A percentile compares a stretch with the other conserved stretches of the same genome.
Evolutionary conservation across 1,139 yeast genomes (phyloP).

Genomic region (Yamadazyma jaroonii): DNA sequence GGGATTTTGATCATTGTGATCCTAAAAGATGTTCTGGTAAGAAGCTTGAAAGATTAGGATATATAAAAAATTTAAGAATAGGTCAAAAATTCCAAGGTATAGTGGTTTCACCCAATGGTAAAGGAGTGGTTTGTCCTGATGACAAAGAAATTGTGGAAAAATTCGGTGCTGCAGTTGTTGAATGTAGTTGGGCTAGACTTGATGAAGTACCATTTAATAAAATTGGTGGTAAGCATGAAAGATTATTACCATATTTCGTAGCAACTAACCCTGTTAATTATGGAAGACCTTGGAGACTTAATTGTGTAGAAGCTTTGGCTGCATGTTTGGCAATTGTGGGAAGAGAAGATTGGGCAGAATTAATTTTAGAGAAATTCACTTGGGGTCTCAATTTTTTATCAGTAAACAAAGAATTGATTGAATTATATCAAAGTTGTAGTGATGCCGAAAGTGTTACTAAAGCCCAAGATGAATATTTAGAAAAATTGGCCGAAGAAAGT

Average conservation of each 20-base stretch:
- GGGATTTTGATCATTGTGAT: conserved; percentile 98
- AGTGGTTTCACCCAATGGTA: conserved; percentile 92
- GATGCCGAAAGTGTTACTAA: conserved; percentile 70
- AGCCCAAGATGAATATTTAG: conserved; percentile 80
- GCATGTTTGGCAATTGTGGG: conserved; percentile 97
- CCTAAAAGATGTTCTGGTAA: conserved; percentile 98
- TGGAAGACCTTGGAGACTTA: conserved; percentile 93
- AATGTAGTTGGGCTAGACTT: conserved; percentile 96
- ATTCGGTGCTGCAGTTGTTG: conserved; percentile 93
- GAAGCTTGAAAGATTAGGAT: conserved; percentile 83
- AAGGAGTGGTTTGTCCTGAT: conserved; percentile 85
- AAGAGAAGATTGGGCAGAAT: conserved; percentile 82
- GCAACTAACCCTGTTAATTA: conserved; percentile 98
- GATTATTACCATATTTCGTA: conserved; percentile 84
- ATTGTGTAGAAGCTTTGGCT: conserved; percentile 96
- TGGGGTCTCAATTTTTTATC: conserved; percentile 91
- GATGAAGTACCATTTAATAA: conserved; percentile 93
- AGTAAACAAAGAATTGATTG: conserved; percentile 75
- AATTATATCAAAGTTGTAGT: conserved; percentile 72
- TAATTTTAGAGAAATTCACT: conserved; percentile 72
- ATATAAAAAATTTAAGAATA: conserved; percentile 71
- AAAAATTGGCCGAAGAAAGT: conserved; percentile 63
- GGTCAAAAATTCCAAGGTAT: conserved; percentile 93
- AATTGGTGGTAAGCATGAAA: conserved; percentile 88
- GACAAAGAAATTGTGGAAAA: conserved; percentile 76